Percentiles rank a stretch among this genome's conserved stretches.
Conservation (phyloP, 257 asterid genomes). For the Thymus quinquecostatus region DNA sequence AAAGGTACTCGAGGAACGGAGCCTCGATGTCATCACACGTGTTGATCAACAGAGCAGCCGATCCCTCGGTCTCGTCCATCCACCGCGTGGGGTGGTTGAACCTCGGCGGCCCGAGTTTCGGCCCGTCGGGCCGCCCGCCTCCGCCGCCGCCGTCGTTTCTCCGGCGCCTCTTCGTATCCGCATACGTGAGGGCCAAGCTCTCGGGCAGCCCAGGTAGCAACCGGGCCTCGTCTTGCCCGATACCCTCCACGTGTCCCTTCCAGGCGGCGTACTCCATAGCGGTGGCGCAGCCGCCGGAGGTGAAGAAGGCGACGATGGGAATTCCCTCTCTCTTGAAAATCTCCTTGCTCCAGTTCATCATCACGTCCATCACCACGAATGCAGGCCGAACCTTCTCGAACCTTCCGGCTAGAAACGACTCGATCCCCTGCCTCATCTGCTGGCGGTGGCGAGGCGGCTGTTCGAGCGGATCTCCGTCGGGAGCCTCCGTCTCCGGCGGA, state of each 20-base stretch:
- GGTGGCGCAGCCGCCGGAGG: constrained; percentile 69
- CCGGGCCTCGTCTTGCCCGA: constrained; percentile 51
- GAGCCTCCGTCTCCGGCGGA: not conserved
- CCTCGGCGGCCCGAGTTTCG: constrained; percentile 44
- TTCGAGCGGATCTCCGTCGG: constrained; percentile 14
- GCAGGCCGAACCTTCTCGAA: constrained; percentile 39
- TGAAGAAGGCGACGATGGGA: constrained; percentile 54
- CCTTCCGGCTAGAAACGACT: constrained; percentile 43
- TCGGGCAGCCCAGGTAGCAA: constrained; percentile 52
- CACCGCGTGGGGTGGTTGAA: constrained; percentile 54
- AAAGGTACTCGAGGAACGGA: constrained; percentile 50
- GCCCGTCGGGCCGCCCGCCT: constrained; percentile 31
- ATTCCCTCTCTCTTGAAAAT: constrained; percentile 47
- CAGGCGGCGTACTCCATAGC: constrained; percentile 67
- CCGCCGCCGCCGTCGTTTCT: not conserved
- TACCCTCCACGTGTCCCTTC: constrained; percentile 48
- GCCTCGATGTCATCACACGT: constrained; percentile 61
- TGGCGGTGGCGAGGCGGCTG: constrained; percentile 31
- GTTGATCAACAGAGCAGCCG: constrained; percentile 57
- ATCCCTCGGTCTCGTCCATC: constrained; percentile 55
- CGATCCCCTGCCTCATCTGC: constrained; percentile 51
- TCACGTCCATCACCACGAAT: constrained; percentile 66
- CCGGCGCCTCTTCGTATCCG: constrained; percentile 42
- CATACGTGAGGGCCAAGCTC: constrained; percentile 44
- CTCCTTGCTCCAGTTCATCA: constrained; percentile 79